Evolutionary conservation across 768 basidiomycete species (phyloP).

Genomic region (Galerina marginata): DNA sequence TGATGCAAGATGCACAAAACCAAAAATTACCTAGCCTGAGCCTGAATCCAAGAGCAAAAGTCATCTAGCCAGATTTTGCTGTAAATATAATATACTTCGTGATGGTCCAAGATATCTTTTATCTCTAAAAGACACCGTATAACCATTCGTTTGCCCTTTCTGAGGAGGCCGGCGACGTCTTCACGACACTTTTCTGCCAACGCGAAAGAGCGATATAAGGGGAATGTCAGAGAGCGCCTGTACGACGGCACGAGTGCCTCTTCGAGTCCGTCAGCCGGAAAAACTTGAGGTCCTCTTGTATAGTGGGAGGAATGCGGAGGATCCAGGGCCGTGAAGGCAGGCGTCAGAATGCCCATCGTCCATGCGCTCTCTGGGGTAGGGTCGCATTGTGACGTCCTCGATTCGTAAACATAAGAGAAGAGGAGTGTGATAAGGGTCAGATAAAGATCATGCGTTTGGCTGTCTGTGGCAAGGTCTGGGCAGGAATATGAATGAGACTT

Average conservation of each 20-base stretch:
- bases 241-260: constrained; percentile 66
- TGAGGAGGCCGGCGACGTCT: constrained; percentile 66
- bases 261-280: constrained; percentile 51
- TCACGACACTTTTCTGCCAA: constrained; percentile 70
- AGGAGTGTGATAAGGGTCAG: constrained; percentile 72
- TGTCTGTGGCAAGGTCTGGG: constrained; percentile 63
- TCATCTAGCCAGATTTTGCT: constrained; percentile 88
- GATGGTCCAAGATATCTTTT: constrained; percentile 77
- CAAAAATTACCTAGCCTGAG: constrained; percentile 65
- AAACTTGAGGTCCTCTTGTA: constrained; percentile 26
- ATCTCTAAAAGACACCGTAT: constrained; percentile 72
- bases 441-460: constrained; percentile 67
- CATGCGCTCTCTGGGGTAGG: constrained; percentile 90
- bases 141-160: constrained; percentile 64
- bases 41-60: constrained; percentile 81
- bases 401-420: constrained; percentile 84
- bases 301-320: constrained; percentile 55
- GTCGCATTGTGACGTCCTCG: constrained; percentile 76
- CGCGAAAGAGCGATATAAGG: constrained; percentile 78
- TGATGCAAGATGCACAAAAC: not conserved
- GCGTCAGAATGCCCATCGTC: constrained; percentile 76
- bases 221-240: constrained; percentile 76
- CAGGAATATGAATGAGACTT: constrained; percentile 6
- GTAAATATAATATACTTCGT: constrained; percentile 89
- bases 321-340: constrained; percentile 85